Percentiles rank a stretch among this genome's conserved stretches.
phyloP scores from a whole-genome alignment of 2,329 filamentous ascomycete genomes.

The Leptographium flavum region DNA sequence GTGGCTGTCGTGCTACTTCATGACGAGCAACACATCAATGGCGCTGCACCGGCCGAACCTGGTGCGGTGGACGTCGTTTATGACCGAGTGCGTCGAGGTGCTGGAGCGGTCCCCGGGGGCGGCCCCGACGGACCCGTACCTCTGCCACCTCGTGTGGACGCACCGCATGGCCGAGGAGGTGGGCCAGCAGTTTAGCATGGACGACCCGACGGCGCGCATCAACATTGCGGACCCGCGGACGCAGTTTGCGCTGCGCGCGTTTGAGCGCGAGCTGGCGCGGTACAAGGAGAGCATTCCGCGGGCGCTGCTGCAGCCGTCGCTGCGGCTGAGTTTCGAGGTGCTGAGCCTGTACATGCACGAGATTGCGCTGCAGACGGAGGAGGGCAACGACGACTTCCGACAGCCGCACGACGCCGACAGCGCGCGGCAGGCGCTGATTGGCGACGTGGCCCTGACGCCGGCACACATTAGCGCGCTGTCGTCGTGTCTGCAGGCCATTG shows the following conservation, averaged over 20 bases:
- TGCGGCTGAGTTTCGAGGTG: slow-evolving; percentile 49
- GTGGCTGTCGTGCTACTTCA: slow-evolving; percentile 45
- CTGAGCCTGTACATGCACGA: slow-evolving; percentile 64
- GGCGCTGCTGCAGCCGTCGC: slow-evolving; percentile 38
- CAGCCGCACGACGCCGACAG: slow-evolving; percentile 31
- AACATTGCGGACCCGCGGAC: slow-evolving; percentile 48
- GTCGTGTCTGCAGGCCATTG: slow-evolving; percentile 51
- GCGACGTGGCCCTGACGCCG: slow-evolving; percentile 27
- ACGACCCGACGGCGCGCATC: slow-evolving; percentile 41
- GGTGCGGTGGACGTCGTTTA: slow-evolving; percentile 45
- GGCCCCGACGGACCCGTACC: slow-evolving; percentile 38
- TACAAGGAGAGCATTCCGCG: slow-evolving; percentile 40
- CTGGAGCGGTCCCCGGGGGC: slow-evolving; percentile 39
- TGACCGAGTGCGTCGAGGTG: slow-evolving; percentile 43
- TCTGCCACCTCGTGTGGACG: slow-evolving; percentile 45
- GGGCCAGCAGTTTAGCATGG: slow-evolving; percentile 49
- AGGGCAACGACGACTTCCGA: slow-evolving; percentile 36
- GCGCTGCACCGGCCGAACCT: slow-evolving; percentile 46
- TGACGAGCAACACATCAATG: slow-evolving; percentile 45
- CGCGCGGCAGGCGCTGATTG: slow-evolving; percentile 26
- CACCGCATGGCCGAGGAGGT: slow-evolving; percentile 55
- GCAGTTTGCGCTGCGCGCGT: slow-evolving; percentile 48
- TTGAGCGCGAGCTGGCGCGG: slow-evolving; percentile 49
- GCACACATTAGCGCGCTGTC: slow-evolving; percentile 54
- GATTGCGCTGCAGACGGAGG: slow-evolving; percentile 52